A percentile compares a stretch with the other conserved stretches of the same genome.
Evolutionary conservation across 495 filamentous ascomycete genomes (phyloP).

Genomic region (Cetradonia linearis): DNA sequence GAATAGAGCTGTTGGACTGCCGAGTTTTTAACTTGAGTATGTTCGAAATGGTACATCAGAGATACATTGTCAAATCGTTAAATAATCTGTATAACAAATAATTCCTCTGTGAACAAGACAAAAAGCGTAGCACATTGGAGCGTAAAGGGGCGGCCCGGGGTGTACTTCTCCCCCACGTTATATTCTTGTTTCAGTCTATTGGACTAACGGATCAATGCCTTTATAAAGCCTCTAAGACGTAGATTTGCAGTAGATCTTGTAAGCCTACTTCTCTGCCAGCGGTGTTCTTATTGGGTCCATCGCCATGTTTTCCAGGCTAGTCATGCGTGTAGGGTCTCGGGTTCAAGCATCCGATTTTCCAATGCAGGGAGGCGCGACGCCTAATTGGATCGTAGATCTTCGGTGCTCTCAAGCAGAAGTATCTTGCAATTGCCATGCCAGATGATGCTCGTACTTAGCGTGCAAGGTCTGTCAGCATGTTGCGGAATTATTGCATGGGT

Average conservation of each 20-base stretch:
- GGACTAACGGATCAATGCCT: background rate
- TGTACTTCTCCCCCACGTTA: background rate
- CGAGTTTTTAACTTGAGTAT: background rate
- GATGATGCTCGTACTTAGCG: background rate
- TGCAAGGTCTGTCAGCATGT: background rate
- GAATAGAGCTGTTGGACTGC: background rate
- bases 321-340: slow-evolving; percentile 5
- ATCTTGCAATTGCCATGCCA: background rate
- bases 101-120: too few species aligned
- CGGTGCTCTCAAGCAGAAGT: background rate
- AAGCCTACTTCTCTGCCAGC: background rate
- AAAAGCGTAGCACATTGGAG: background rate
- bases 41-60: background rate
- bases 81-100: too few species aligned
- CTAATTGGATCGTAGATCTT: slow-evolving; percentile 12
- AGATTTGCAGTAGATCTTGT: background rate
- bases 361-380: slow-evolving; percentile 1
- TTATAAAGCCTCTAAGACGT: background rate
- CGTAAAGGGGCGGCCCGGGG: background rate
- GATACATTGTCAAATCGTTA: background rate
- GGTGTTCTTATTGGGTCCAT: background rate
- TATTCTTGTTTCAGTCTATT: background rate
- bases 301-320: background rate
- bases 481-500: background rate
- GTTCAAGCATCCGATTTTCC: background rate